phyloP scores from a whole-genome alignment of 192 early-diverging fungal genomes.

The Mycoemilia scoparia region DNA sequence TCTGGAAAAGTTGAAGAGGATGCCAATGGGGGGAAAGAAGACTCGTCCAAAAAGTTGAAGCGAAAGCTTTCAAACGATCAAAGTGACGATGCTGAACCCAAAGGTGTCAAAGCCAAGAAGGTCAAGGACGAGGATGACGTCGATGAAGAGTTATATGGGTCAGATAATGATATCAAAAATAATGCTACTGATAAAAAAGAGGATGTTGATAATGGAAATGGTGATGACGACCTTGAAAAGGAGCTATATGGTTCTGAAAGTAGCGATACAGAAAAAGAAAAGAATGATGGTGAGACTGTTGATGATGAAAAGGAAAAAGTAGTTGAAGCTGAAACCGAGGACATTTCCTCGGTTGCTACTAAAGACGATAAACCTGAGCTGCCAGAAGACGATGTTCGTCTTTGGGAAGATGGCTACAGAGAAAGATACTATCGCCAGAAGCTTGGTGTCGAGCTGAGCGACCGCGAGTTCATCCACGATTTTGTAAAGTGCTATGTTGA shows the following conservation, averaged over 20 bases:
- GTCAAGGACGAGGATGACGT: conserved; percentile 29
- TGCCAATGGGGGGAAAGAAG: too few species aligned
- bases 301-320: conserved; percentile 42
- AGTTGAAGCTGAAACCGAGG: conserved; percentile 23
- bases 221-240: conserved; percentile 17
- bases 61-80: too few species aligned
- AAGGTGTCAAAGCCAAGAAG: conserved; percentile 23
- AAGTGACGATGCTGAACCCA: too few species aligned
- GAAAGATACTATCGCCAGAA: conserved; percentile 51
- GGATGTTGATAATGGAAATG: conserved; percentile 6
- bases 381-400: conserved; percentile 31
- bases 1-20: too few species aligned
- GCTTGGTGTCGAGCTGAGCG: conserved; percentile 40
- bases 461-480: conserved; percentile 29
- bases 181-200: conserved; percentile 5
- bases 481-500: conserved; percentile 71
- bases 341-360: conserved; percentile 3
- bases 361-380: background rate
- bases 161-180: conserved; percentile 6
- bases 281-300: conserved; percentile 10
- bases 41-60: too few species aligned
- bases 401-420: conserved; percentile 66
- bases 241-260: conserved; percentile 20
- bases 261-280: conserved; percentile 13
- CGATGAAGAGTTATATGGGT: conserved; percentile 4